Base-by-base conservation (phyloP, 2,329 filamentous ascomycete genomes). In the Trichoderma koningii region DNA sequence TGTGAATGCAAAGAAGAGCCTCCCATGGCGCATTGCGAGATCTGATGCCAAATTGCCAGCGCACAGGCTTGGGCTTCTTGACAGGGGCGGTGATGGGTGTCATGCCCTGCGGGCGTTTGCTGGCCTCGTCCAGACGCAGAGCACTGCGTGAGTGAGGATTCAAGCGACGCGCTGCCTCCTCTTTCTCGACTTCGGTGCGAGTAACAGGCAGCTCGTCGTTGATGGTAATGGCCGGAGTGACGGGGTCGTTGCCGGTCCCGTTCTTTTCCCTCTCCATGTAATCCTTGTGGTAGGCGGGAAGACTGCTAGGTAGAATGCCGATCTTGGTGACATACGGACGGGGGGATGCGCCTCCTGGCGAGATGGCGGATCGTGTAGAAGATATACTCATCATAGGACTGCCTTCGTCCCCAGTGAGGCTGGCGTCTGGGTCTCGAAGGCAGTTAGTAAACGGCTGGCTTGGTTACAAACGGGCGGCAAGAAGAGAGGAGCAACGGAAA, bases 11-110 rank as follows among this genome's bases (percentile, higher is more conserved):
- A 28, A 96, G 81, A 76, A 99, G 90, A 0, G 95, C 95, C 76
- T 99, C 95, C 72, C 93, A 92, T 0, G 95, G 95, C 64, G 92
- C 90, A 73, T 98, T 99, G 55, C 95, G 88, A 52, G 92, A 97
- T 44, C 95, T 87, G 67, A 99, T 99, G 64, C 95, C 95, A 74
- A 99, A 99, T 75, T 99, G 95, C 95, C 95, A 99, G 69, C 94
- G 92, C 17, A 93, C 91, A 1, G 90, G 90, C 73, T 91, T 93
- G 5, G 83, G 79, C 76, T 91, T 93, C 80, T 91, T 92, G 19
- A 50, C 60, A 3, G 81, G 76, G 2, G 87, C 86, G 59, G 82
- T 78, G 55, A 88, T 84, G 0, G 86, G 86, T 2, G 87, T 89
- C 79, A 89, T 83, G 21, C 83, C 82, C 65, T 87, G 84, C 3